Evolutionary conservation across 1,284 basidiomycete genomes (phyloP), one percentile per base, ranked within the genome.

Genomic region (Boletus mariae): DNA sequence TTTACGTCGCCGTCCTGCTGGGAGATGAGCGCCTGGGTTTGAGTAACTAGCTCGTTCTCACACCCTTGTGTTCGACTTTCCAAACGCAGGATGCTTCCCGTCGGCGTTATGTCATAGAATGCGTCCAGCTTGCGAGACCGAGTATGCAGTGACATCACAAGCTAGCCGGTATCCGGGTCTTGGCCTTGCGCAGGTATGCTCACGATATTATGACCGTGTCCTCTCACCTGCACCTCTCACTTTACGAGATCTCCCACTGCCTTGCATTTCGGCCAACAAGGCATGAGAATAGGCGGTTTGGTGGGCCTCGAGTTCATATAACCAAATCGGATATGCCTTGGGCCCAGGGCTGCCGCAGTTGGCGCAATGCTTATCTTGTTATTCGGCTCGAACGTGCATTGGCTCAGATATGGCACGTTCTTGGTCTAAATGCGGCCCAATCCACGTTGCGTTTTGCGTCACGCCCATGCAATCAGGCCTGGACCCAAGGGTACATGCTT

Each of bases 241-340:
- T 5, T 66, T 62, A 66, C 59, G 61, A 53, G n/a, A 54, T 49
- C 13, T 61, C 61, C 51, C 59, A 62, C 52, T 55, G 25, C 42
- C 54, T 54, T 47, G 41, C 42, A 54, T 53, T 62, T 63, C 52
- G 53, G 35, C 56, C 28, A 51, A 20, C 37, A 48, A 55, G 12
- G 11, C 61, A 61, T 67, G 62, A 45, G 62, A 68, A 65, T 13
- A 43, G 29, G 34, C 40, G 35, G 37, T 5, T 10, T n/a, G 31
- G 23, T 37, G 17, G 11, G 9, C 25, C 45, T 26, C 47, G 40
- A 5, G 38, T 48, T 52, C 52, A 66, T 66, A 42, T 68, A 61
- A 52, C 62, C 53, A 65, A 53, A 68, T 63, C 2, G 1, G 53
- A 55, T 32, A 40, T 50, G 35, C n/a, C 15, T 28, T 51, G 20